Percentiles rank a stretch among this genome's conserved stretches.
Evolutionary conservation across 2,329 filamentous ascomycete genomes (phyloP).

Genomic region (Colletotrichum salicis): DNA sequence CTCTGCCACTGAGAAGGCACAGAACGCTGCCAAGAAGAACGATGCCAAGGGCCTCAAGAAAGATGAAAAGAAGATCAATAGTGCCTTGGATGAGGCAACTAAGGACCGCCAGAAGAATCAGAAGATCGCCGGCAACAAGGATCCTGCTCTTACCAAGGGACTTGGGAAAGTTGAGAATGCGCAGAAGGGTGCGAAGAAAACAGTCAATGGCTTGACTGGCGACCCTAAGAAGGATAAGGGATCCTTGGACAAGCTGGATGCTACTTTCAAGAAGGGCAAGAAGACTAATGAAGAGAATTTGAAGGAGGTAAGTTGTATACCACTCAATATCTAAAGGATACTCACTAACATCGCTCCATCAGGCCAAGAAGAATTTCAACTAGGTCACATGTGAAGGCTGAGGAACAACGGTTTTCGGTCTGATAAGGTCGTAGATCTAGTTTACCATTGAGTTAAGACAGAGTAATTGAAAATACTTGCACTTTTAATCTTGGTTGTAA

Average conservation of each 20-base stretch:
- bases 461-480: too few relatives aligned
- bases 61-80: conserved; percentile 19
- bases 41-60: conserved; percentile 18
- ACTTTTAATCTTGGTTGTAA: too few relatives aligned
- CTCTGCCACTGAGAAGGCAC: conserved; percentile 2
- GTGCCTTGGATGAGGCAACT: conserved; percentile 15
- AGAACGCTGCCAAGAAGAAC: conserved; percentile 7
- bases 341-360: background rate
- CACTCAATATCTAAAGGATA: background rate
- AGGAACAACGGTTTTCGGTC: too few relatives aligned
- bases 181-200: conserved; percentile 23
- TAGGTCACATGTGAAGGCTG: background rate
- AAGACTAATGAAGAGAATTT: conserved; percentile 16
- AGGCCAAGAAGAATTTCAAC: conserved; percentile 32
- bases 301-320: conserved; percentile 12
- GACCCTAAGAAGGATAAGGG: conserved; percentile 20
- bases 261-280: conserved; percentile 29
- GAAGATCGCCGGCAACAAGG: conserved; percentile 26
- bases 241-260: background rate
- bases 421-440: too few relatives aligned
- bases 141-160: conserved; percentile 7
- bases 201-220: conserved; percentile 16
- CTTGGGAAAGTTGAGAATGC: conserved; percentile 21
- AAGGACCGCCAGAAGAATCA: conserved; percentile 25
- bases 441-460: too few relatives aligned